A percentile compares a stretch with the other conserved stretches of the same genome.
phyloP scores from a whole-genome alignment of 148 eudicot genomes.

The Heliamphora exappendiculata region DNA sequence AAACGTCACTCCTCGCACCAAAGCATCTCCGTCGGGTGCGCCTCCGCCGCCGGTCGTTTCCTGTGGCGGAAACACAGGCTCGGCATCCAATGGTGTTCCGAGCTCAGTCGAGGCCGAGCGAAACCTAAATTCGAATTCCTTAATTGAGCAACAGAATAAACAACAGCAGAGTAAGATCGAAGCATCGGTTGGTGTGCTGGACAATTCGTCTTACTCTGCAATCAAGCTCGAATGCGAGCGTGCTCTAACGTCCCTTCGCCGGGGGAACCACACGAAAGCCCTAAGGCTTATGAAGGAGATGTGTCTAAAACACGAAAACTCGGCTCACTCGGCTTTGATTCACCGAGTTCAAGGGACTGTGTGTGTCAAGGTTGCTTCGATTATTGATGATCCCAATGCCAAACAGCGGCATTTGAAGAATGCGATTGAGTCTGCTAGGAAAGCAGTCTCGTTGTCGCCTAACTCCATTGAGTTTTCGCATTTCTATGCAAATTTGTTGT shows the following conservation, averaged over 20 bases:
- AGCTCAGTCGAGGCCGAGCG: not conserved
- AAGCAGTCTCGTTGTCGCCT: conserved; percentile 51
- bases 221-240: conserved; percentile 67
- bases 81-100: conserved; percentile 3
- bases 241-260: conserved; percentile 51
- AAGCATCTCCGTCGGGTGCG: conserved; percentile 22
- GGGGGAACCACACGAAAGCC: conserved; percentile 75
- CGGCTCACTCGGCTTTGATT: conserved; percentile 40
- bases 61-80: conserved; percentile 7
- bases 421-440: conserved; percentile 65
- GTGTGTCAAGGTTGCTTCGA: conserved; percentile 51
- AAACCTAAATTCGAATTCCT: conserved; percentile 6
- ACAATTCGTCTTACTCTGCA: conserved; percentile 13
- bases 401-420: conserved; percentile 52
- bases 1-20: conserved; percentile 37
- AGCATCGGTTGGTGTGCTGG: conserved; percentile 3
- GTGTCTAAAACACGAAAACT: conserved; percentile 29
- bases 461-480: conserved; percentile 55
- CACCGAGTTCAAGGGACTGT: conserved; percentile 63
- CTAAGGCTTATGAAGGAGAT: conserved; percentile 69
- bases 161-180: conserved; percentile 5
- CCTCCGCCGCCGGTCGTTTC: conserved; percentile 13
- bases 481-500: conserved; percentile 78
- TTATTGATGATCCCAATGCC: conserved; percentile 53
- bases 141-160: not conserved